Evolutionary conservation across 1,284 basidiomycete genomes (phyloP).

Genomic region (Melampsora americana): DNA sequence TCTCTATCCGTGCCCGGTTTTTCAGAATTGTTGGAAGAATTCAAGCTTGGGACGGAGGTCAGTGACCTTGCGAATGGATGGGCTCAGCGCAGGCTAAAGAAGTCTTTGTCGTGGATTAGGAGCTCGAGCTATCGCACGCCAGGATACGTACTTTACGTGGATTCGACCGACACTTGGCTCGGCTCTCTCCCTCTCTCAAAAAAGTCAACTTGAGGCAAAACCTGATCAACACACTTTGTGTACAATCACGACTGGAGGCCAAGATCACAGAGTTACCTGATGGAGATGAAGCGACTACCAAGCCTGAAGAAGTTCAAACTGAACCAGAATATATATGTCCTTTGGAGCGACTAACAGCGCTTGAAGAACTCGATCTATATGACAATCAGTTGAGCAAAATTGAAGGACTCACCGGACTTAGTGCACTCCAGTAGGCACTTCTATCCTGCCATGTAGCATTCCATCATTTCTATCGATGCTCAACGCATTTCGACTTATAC

Average conservation of each 20-base stretch:
- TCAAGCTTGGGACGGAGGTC: slow-evolving; percentile 35
- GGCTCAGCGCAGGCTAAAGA: neutral
- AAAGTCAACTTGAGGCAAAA: slow-evolving; percentile 36
- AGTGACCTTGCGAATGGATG: neutral
- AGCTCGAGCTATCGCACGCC: slow-evolving; percentile 35
- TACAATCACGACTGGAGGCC: neutral
- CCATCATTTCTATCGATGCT: neutral
- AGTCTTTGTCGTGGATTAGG: slow-evolving; percentile 15
- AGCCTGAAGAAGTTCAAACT: neutral
- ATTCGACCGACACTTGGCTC: slow-evolving; percentile 15
- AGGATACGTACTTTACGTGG: slow-evolving; percentile 32
- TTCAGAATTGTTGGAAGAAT: slow-evolving; percentile 29
- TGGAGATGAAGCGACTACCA: neutral
- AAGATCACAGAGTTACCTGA: neutral
- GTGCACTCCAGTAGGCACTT: slow-evolving; percentile 49
- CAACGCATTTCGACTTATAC: too few species aligned
- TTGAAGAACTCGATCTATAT: slow-evolving; percentile 53
- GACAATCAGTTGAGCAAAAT: slow-evolving; percentile 52
- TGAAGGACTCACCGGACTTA: slow-evolving; percentile 46
- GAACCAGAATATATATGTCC: slow-evolving; percentile 1
- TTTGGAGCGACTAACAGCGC: slow-evolving; percentile 45
- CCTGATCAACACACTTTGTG: slow-evolving; percentile 19
- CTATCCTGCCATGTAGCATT: neutral
- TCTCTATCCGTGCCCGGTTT: neutral
- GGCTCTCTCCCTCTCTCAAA: slow-evolving; percentile 26